These are phyloP conservation scores for Schrenkiella parvula DNA, from an alignment of 345 rosid species.

Conservation along the genomic window DNA sequence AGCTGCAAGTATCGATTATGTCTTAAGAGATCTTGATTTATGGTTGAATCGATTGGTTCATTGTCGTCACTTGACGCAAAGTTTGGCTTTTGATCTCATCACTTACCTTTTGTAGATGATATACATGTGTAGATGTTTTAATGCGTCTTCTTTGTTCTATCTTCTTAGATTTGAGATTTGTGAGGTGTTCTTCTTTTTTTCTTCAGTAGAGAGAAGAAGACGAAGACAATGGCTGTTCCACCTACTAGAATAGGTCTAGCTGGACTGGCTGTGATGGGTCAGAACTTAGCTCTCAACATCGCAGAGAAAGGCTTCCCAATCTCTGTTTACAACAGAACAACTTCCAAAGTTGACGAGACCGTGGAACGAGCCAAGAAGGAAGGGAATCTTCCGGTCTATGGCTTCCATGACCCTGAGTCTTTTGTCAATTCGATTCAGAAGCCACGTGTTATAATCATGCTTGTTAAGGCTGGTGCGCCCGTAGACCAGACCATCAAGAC, in stretches of 20 bases:
- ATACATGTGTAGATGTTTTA: neutral
- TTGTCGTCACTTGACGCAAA: neutral
- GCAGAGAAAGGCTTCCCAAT: constrained; percentile 96
- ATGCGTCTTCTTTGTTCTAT: neutral
- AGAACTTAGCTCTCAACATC: constrained; percentile 88
- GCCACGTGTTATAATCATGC: constrained; percentile 93
- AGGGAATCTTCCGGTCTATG: constrained; percentile 75
- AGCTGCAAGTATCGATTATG: neutral
- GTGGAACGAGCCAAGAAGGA: constrained; percentile 83
- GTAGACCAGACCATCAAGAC: constrained; percentile 91
- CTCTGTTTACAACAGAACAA: constrained; percentile 87
- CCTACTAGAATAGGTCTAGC: constrained; percentile 87
- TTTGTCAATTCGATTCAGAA: constrained; percentile 80
- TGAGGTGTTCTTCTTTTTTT: neutral
- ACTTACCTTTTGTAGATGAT: neutral
- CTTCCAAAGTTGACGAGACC: constrained; percentile 87
- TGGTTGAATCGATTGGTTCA: neutral
- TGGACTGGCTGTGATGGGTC: constrained; percentile 98
- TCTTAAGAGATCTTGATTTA: neutral
- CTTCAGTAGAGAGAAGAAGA: constrained; percentile 25
- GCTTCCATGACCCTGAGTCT: constrained; percentile 82
- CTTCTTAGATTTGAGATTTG: constrained; percentile 11
- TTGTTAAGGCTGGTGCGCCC: constrained; percentile 92
- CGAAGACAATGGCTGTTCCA: constrained; percentile 52
- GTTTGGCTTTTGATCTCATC: constrained; percentile 1